Conservation (phyloP, 768 basidiomycete species). For the Pisolithus tinctorius region DNA sequence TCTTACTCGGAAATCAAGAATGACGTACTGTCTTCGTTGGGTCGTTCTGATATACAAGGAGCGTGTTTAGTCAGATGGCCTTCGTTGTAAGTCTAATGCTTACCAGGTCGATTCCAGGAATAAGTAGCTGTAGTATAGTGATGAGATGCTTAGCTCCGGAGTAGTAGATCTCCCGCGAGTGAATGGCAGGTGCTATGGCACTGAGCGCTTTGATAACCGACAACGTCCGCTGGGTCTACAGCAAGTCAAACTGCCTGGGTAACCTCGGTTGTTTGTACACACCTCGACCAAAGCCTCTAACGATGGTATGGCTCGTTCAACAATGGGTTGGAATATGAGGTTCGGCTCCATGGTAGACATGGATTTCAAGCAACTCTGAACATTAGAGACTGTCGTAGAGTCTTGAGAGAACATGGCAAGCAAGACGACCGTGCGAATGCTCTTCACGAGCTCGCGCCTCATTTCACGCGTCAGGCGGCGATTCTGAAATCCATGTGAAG, state of each 20-base stretch:
- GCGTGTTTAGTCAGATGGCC: conserved; percentile 1
- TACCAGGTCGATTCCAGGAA: conserved; percentile 90
- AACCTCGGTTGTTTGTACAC: not conserved
- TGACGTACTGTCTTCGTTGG: conserved; percentile 75
- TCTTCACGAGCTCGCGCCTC: conserved; percentile 73
- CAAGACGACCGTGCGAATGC: conserved; percentile 78
- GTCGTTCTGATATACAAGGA: conserved; percentile 49
- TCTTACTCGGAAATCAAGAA: conserved; percentile 40
- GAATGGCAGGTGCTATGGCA: conserved; percentile 67
- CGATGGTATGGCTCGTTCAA: conserved; percentile 87
- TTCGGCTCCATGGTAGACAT: conserved; percentile 77
- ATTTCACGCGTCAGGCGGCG: conserved; percentile 70
- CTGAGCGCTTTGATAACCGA: conserved; percentile 83
- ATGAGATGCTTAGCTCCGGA: conserved; percentile 85
- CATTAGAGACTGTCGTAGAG: conserved; percentile 67
- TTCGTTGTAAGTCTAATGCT: conserved; percentile 14
- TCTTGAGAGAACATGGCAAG: conserved; percentile 92
- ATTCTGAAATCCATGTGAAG: conserved; percentile 1
- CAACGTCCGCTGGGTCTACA: conserved; percentile 79
- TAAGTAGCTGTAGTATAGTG: conserved; percentile 79
- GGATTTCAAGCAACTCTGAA: conserved; percentile 71
- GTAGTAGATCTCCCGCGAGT: conserved; percentile 72
- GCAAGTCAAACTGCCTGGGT: not conserved
- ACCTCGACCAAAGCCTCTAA: conserved; percentile 85
- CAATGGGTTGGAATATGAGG: conserved; percentile 82